Percentiles rank a stretch among this genome's conserved stretches.
Evolutionary conservation across 768 basidiomycete genomes (phyloP).

Genomic region (Kwoniella sp.): DNA sequence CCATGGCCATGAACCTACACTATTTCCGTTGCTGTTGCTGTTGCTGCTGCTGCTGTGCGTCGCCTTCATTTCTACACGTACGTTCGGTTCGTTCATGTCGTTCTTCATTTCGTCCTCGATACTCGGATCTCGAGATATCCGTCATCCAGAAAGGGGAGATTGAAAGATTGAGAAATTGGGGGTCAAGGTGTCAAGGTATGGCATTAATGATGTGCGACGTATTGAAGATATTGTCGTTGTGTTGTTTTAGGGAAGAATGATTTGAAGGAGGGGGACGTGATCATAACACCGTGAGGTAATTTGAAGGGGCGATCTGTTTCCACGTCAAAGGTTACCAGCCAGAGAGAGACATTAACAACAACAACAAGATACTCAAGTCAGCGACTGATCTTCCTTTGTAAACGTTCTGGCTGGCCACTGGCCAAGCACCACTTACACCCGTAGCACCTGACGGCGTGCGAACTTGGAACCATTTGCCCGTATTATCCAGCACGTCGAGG

Average conservation of each 20-base stretch:
- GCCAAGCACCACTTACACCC: slow-evolving; percentile 43
- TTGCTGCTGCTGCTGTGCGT: no score
- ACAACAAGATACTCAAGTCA: no score
- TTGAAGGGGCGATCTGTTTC: slow-evolving; percentile 56
- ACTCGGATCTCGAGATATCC: background rate
- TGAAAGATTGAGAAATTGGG: no score
- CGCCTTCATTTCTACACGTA: no score
- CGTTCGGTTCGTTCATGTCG: slow-evolving; percentile 13
- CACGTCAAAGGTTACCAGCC: no score
- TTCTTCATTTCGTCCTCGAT: background rate
- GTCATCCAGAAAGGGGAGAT: background rate
- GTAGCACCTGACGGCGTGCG: slow-evolving; percentile 45
- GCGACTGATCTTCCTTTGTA: background rate
- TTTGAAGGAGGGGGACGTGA: background rate
- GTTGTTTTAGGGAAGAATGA: background rate
- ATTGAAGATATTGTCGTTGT: no score
- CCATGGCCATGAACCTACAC: no score
- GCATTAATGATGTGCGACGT: background rate
- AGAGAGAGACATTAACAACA: no score
- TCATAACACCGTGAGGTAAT: slow-evolving; percentile 50
- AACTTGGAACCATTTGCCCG: slow-evolving; percentile 60
- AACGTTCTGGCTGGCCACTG: background rate
- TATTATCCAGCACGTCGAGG: slow-evolving; percentile 88
- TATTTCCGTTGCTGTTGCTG: no score
- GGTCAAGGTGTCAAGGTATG: no score